Evolutionary conservation across 176 grass and related monocot species (phyloP), one percentile per base, ranked within the genome.

Genomic region (Coix lacrymajobi): DNA sequence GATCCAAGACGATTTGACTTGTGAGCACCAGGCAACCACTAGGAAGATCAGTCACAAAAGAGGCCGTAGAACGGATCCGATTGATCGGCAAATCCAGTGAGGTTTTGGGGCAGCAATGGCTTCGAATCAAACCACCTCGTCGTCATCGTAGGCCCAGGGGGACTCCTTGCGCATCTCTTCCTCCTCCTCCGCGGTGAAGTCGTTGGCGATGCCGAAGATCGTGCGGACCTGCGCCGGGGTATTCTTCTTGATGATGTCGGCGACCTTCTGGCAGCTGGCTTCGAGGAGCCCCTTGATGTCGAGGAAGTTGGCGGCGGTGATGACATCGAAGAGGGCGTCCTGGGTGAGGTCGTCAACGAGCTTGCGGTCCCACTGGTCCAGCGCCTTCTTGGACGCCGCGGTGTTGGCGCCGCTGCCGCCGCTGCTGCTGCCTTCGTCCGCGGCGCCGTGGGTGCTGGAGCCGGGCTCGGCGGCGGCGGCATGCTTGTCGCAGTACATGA

Each of bases 11-110:
- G 44, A 71, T 46, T 13, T 51, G 48, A 48, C 45, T 48, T 32
- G 24, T 14, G n/a, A 45, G 40, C 70, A 71, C 22, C 15, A 68
- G 45, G 22, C 60, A 28, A 75, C 4, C 57, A 24, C 61, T 5
- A 79, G 1, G 1, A 1, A 79, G 26, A 34, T 64, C 31, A 66
- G n/a, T 16, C 13, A 76, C 33, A 45, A 64, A 77, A 1, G 57
- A 45, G 26, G 39, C 26, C 46, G 60, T 46, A 76, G 44, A 66
- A 67, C 22, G n/a, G 7, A 58, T 25, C 52, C 22, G 11, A 52
- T 82, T 44, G 52, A 41, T 40, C 17, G 36, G 45, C 46, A 81
- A 25, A 81, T 78, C 15, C 24, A 70, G 79, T 17, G 65, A 69
- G 46, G 28, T 70, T 49, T 81, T 41, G 44, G 25, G 30, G 79